phyloP scores from a whole-genome alignment of 2,329 filamentous ascomycete genomes.

The Penicillium griseofulvum region DNA sequence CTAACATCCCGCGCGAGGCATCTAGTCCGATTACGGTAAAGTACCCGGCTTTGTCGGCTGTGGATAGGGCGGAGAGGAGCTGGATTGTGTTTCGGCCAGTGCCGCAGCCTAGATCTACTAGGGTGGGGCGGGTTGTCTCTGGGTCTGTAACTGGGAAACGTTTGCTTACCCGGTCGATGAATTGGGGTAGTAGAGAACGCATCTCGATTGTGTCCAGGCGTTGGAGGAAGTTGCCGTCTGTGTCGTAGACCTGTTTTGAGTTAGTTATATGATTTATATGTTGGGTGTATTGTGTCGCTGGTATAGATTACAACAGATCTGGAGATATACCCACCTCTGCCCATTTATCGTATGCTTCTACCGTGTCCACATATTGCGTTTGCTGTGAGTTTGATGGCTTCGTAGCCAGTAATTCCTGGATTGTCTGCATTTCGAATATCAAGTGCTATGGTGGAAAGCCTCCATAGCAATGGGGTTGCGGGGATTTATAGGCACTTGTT shows the following conservation, averaged over 20 bases:
- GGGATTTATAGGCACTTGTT: not conserved
- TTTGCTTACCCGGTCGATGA: conserved; percentile 38
- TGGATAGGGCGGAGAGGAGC: conserved; percentile 33
- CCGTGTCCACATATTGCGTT: conserved; percentile 34
- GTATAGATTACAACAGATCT: not conserved
- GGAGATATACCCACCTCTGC: conserved; percentile 27
- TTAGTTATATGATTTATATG: not conserved
- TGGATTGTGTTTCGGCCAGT: conserved; percentile 63
- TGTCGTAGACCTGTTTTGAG: conserved; percentile 55
- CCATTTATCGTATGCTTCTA: conserved; percentile 41
- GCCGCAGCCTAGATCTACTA: conserved; percentile 65
- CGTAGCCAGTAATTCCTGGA: conserved; percentile 18
- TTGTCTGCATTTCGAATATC: conserved; percentile 17
- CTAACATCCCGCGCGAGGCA: conserved; percentile 57
- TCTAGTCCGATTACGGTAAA: conserved; percentile 54
- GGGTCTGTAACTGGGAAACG: not conserved
- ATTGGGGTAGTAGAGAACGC: conserved; percentile 48
- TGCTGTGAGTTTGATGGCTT: conserved; percentile 4
- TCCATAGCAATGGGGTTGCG: not conserved
- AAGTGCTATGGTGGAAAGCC: no score
- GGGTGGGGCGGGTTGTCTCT: conserved; percentile 29
- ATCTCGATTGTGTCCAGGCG: conserved; percentile 61
- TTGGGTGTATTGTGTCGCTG: no score
- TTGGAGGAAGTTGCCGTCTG: conserved; percentile 65
- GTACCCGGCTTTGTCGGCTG: not conserved